phyloP scores from a whole-genome alignment of 345 rosid genomes.

The Psidium guajava region DNA sequence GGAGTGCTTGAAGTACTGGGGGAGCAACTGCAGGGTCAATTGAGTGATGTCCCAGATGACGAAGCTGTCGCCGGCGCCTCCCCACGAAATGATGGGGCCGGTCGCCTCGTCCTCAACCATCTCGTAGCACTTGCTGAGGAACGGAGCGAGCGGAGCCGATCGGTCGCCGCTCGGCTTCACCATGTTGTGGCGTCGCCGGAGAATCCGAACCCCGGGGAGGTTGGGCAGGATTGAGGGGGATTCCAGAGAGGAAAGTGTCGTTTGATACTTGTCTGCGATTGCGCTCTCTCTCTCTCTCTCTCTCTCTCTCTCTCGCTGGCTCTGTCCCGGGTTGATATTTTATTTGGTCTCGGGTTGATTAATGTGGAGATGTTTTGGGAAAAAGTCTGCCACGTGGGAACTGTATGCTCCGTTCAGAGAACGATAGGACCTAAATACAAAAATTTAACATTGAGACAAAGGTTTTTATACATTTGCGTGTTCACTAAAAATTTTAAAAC shows the following conservation, averaged over 20 bases:
- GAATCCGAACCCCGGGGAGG: not conserved
- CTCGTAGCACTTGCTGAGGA: constrained; percentile 74
- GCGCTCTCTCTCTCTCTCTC: too few relatives aligned
- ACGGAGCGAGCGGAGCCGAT: constrained; percentile 51
- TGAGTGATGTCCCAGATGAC: constrained; percentile 48
- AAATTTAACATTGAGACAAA: too few relatives aligned
- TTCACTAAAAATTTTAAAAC: too few relatives aligned
- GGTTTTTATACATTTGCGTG: too few relatives aligned
- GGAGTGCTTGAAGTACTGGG: constrained; percentile 72
- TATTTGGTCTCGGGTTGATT: too few relatives aligned
- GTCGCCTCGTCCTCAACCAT: constrained; percentile 74
- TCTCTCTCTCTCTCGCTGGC: too few relatives aligned
- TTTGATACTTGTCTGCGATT: too few relatives aligned
- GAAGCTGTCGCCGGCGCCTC: constrained; percentile 32
- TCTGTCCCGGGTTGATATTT: too few relatives aligned
- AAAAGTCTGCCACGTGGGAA: too few relatives aligned
- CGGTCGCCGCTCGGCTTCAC: constrained; percentile 36
- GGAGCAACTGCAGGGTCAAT: constrained; percentile 59
- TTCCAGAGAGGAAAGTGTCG: not conserved
- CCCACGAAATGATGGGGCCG: constrained; percentile 59
- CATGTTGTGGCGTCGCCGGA: not conserved
- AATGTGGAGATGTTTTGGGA: too few relatives aligned
- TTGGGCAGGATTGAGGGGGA: not conserved
- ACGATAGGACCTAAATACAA: too few relatives aligned
- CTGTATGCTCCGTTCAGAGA: too few relatives aligned